Base-by-base conservation (phyloP, 2,329 filamentous ascomycete genomes). In the Geosmithia flava region DNA sequence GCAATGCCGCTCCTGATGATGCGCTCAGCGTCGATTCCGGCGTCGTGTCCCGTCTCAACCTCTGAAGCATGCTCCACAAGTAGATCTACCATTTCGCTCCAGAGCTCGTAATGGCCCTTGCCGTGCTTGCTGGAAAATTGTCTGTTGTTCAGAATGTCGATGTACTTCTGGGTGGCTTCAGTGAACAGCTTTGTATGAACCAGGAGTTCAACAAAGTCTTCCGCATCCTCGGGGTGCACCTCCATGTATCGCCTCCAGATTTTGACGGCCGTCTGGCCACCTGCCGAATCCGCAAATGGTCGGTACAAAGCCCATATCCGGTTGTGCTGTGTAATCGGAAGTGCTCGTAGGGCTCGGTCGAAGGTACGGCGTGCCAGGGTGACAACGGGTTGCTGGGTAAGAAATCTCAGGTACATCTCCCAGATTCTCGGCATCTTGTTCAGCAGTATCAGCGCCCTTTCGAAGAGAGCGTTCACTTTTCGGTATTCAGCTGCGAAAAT, bases 401-500 rank as follows among this genome's bases (percentile, higher is more conserved):
- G 73, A 61, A 98, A 97, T 45, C 78, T 78, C 52, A 98, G 80
- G 63, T 96, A 98, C 81, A 97, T 87, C 63, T 96, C 90, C 94
- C 93, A 98, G 61, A 98, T 93, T 55, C 81, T 80, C 20, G 94
- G 93, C 93, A 98, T 98, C 69, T 98, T 98, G 69, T 98, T 96
- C 52, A 98, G 77, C 41, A 98, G 75, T 50, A 96, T 87, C 47
- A 98, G 71, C 3, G 93, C 90, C 56, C 87, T 80, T 68, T 98
- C 93, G 62, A 95, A 98, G 41, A 97, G 79, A 48, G 87, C 77
- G 63, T 98, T 98, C 62, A 97, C 89, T 67, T 97, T 98, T 60
- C 82, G 78, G 67, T 85, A 97, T 60, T 98, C 90, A 50, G 78
- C 70, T 47, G 80, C 80, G 63, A 86, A 88, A 49, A 82, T 76